Conservation (phyloP, 352 stramenopile genomes). For the Phytophthora syringae region DNA sequence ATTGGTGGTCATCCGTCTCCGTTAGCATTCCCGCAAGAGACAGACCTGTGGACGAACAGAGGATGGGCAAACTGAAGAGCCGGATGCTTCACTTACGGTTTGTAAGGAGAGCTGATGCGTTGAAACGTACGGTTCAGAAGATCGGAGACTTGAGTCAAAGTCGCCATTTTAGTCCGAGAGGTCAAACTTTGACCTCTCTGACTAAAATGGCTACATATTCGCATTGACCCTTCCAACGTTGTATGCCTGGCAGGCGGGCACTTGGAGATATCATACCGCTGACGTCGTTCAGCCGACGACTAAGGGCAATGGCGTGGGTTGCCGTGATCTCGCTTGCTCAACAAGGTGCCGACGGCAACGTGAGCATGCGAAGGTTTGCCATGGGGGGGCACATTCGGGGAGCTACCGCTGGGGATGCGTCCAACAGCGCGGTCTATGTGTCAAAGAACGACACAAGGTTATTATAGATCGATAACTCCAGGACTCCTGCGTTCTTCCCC, state of each 20-base stretch:
- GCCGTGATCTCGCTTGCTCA: background rate
- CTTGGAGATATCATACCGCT: too few relatives aligned
- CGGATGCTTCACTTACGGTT: constrained; percentile 9
- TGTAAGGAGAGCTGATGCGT: background rate
- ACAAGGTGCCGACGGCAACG: background rate
- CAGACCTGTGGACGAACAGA: constrained; percentile 34
- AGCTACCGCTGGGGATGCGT: constrained; percentile 18
- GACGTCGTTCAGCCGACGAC: background rate
- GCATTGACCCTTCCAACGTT: background rate
- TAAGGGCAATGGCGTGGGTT: too few relatives aligned
- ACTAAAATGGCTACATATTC: background rate
- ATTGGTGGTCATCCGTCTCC: constrained; percentile 34
- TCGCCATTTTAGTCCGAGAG: too few relatives aligned
- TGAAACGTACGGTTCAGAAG: constrained; percentile 24
- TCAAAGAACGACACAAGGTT: background rate
- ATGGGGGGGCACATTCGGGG: constrained; percentile 6
- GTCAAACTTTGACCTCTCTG: background rate
- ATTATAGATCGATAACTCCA: background rate
- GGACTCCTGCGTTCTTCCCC: constrained; percentile 1
- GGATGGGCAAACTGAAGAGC: constrained; percentile 19
- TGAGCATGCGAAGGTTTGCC: constrained; percentile 5
- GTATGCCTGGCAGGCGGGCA: background rate
- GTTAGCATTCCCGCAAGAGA: constrained; percentile 29
- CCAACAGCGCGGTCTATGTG: constrained; percentile 6
- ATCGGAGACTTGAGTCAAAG: too few relatives aligned